Base-by-base conservation (phyloP, 208 protist genomes). In the Trypanosoma melophagium region DNA sequence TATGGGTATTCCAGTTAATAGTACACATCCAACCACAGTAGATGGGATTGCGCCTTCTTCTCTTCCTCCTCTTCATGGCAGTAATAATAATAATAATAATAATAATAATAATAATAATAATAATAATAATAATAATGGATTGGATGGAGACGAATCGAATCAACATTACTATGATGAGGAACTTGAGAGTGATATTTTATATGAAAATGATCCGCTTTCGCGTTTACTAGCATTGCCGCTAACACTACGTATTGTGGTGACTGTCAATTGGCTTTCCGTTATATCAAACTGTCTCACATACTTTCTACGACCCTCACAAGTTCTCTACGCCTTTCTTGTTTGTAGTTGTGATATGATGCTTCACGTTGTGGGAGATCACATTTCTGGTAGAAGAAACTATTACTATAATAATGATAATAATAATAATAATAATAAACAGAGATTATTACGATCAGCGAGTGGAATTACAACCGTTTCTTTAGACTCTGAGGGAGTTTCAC, bases 261-360 rank as follows among this genome's bases (percentile, higher is more conserved):
- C 25, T 42, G 71, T 81, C 35, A 77, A 83, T 67, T 81, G 71
- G 69, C 60, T 90, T 17, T 82, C 80, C 2, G 42, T 86, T 22
- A 71, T 86, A 13, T 84, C 80, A 7, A 86, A 86, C 68, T 83
- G 76, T 56, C 73, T 89, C 25, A 89, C 84, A 9, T 78, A 84
- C 66, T 86, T 73, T 50, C 42, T 89, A 16, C 73, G 80, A 24
- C 66, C 70, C 7, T 89, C 84, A 42, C 84, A 89, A 56, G 84
- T 86, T 66, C 69, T 89, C 4, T 89, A 86, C 61, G 66, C 77
- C 0, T 82, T 86, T 66, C 60, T 89, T 50, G 69, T 90, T 41
- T 79, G 60, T 57, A 82, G 60, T 62, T 74, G 57, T 28, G 80
- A 82, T 63, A 78, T 84, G 38, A 58, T 83, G 13, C 38, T 89